phyloP scores from a whole-genome alignment of 139 green algal species.

The Dunaliella primolecta region DNA sequence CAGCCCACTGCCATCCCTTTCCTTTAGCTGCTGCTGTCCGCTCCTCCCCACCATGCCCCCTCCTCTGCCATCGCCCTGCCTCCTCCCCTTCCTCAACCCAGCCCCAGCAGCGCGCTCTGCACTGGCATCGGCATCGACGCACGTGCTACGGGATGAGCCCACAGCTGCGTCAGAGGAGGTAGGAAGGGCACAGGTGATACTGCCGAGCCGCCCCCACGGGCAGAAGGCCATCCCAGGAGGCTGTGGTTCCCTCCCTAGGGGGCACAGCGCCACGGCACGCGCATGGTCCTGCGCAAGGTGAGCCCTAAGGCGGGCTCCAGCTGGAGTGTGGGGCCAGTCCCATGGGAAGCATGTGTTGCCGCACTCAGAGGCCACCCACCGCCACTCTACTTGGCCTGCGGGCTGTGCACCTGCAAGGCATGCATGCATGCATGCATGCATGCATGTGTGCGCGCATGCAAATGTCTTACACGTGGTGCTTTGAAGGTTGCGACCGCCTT shows the following conservation, averaged over 20 bases:
- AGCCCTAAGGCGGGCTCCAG: too few species aligned
- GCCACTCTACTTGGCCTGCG: conserved; percentile 59
- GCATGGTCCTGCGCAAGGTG: too few species aligned
- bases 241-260: not conserved
- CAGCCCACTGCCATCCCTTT: too few species aligned
- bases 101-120: too few species aligned
- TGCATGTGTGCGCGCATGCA: not conserved
- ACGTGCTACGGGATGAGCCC: too few species aligned
- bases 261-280: not conserved
- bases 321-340: conserved; percentile 49
- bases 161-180: not conserved
- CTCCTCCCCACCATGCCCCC: too few species aligned
- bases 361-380: conserved; percentile 41
- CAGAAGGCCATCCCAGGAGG: not conserved
- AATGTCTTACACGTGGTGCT: too few species aligned
- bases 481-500: too few species aligned
- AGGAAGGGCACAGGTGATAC: not conserved
- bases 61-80: not conserved
- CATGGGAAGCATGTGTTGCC: conserved; percentile 38
- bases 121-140: too few species aligned
- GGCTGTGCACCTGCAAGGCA: conserved; percentile 33
- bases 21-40: too few species aligned
- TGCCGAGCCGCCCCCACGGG: not conserved
- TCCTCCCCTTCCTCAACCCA: not conserved
- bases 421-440: not conserved